phyloP scores from a whole-genome alignment of 306 rosid genomes.

The Prunus armeniaca region DNA sequence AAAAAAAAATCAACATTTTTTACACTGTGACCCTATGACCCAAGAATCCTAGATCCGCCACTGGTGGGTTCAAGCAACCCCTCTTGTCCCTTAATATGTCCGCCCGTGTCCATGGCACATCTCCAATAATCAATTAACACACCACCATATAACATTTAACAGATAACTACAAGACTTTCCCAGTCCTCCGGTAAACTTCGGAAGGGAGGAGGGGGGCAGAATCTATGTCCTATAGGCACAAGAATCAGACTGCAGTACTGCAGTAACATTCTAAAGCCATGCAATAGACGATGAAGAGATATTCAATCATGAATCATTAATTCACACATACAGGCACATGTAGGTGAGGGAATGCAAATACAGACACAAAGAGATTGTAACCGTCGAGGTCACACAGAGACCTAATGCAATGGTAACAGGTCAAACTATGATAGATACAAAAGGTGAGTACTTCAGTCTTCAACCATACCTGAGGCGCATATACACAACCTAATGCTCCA shows the following conservation, averaged over 20 bases:
- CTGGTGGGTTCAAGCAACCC: no score
- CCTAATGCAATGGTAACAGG: background rate
- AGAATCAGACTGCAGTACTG: background rate
- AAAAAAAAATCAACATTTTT: no score
- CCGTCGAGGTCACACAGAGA: background rate
- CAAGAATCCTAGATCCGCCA: no score
- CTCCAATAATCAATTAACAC: background rate
- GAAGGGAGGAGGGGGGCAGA: background rate
- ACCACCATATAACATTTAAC: background rate
- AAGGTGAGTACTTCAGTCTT: background rate
- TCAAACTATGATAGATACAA: background rate
- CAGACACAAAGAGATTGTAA: background rate
- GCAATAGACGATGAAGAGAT: background rate
- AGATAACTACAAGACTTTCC: background rate
- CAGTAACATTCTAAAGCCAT: background rate
- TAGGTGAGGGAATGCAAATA: background rate
- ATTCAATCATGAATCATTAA: background rate
- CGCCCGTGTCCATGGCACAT: background rate
- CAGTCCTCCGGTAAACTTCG: background rate
- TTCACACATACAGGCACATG: background rate
- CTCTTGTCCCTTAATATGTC: no score
- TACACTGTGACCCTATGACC: no score
- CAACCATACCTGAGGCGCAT: constrained; percentile 61
- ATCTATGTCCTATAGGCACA: background rate
- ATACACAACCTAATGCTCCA: constrained; percentile 60